A percentile compares a stretch with the other conserved stretches of the same genome.
phyloP scores from a whole-genome alignment of 805 yeast species.

The Maudiozyma serrabonitensis region DNA sequence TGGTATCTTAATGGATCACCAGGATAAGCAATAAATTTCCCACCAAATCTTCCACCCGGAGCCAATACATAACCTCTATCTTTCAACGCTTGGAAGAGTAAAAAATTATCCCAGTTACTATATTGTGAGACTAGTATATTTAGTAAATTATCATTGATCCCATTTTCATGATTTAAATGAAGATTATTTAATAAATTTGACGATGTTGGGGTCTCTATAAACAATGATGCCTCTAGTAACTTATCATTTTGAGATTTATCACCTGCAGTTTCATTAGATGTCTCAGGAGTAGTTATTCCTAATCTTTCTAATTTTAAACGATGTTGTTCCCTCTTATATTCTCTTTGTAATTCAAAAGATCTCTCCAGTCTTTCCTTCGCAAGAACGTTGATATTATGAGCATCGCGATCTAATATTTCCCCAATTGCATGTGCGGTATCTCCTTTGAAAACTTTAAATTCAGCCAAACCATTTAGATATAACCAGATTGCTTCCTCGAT shows the following conservation, averaged over 20 bases:
- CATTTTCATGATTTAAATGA: neutral
- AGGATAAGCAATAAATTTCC: slow-evolving; percentile 80
- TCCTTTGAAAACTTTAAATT: slow-evolving; percentile 35
- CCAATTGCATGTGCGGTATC: slow-evolving; percentile 13
- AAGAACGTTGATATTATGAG: neutral
- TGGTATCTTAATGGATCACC: slow-evolving; percentile 91
- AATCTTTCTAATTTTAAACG: slow-evolving; percentile 10
- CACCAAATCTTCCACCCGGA: slow-evolving; percentile 90
- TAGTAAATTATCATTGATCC: neutral
- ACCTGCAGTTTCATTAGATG: neutral
- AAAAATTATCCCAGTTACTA: slow-evolving; percentile 17
- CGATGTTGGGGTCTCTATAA: slow-evolving; percentile 14
- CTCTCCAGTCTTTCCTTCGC: slow-evolving; percentile 4
- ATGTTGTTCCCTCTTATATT: slow-evolving; percentile 16
- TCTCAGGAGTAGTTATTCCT: slow-evolving; percentile 7
- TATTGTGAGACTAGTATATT: slow-evolving; percentile 1
- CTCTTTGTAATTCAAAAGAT: slow-evolving; percentile 16
- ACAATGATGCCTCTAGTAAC: slow-evolving; percentile 19
- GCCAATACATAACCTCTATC: slow-evolving; percentile 44
- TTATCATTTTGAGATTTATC: neutral
- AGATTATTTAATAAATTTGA: slow-evolving; percentile 5
- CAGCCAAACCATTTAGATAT: slow-evolving; percentile 34
- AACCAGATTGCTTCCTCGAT: slow-evolving; percentile 69
- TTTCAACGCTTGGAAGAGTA: slow-evolving; percentile 29
- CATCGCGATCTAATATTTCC: neutral